phyloP scores from a whole-genome alignment of 257 asterid genomes.

The Plectranthus barbatus region DNA sequence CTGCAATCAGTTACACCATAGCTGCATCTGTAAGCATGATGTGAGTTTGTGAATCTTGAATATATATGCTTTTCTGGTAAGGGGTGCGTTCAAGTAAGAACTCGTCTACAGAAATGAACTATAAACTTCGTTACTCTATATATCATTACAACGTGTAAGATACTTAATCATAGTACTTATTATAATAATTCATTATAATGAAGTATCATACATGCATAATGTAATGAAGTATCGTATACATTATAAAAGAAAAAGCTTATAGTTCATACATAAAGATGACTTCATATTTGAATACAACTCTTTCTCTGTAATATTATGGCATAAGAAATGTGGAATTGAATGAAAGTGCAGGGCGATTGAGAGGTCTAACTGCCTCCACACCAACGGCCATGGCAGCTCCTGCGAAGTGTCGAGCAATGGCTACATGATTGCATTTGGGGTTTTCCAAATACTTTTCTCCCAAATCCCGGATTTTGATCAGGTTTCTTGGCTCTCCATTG shows the following conservation, averaged over 20 bases:
- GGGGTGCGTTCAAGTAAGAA: no score
- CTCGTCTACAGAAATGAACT: no score
- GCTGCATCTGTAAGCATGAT: slow-evolving; percentile 74
- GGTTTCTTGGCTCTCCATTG: slow-evolving; percentile 64
- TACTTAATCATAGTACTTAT: no score
- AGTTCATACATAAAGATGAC: no score
- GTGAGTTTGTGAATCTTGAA: slow-evolving; percentile 27
- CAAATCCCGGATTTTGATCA: slow-evolving; percentile 72
- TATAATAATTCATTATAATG: no score
- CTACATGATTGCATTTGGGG: slow-evolving; percentile 61
- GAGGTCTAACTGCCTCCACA: slow-evolving; percentile 51
- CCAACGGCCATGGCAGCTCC: slow-evolving; percentile 34
- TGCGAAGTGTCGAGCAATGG: slow-evolving; percentile 54
- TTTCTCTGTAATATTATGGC: no score
- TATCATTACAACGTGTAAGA: no score
- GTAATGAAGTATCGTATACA: no score
- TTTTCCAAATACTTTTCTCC: slow-evolving; percentile 38
- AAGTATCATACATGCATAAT: no score
- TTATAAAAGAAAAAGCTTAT: no score
- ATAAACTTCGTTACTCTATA: no score
- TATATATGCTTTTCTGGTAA: background rate
- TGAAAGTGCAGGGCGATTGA: slow-evolving; percentile 33
- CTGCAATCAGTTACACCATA: slow-evolving; percentile 83
- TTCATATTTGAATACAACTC: no score
- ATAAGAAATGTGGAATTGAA: background rate